These are phyloP conservation scores for Penicillium fuscoglaucum DNA, from an alignment of 2,329 filamentous ascomycete genomes.

Conservation along the genomic window DNA sequence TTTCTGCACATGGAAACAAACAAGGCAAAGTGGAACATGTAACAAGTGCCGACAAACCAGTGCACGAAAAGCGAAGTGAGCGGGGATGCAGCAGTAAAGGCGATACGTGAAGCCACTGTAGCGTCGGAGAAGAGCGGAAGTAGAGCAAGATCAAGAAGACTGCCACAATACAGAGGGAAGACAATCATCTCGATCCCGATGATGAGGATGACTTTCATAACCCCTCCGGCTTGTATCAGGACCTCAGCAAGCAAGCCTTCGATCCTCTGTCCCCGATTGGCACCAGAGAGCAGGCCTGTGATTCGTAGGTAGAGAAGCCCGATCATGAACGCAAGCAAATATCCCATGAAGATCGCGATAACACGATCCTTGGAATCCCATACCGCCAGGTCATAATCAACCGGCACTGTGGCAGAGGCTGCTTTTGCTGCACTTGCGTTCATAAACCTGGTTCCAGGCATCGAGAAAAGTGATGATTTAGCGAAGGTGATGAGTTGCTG, in stretches of 20 bases:
- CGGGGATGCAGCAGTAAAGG: slow-evolving; percentile 76
- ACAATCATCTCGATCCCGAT: slow-evolving; percentile 99
- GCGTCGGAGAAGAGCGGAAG: slow-evolving; percentile 84
- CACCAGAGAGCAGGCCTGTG: slow-evolving; percentile 66
- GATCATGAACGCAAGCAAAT: slow-evolving; percentile 70
- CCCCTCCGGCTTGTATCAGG: slow-evolving; percentile 89
- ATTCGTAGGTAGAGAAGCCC: slow-evolving; percentile 78
- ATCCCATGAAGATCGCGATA: slow-evolving; percentile 79
- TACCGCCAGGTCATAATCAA: slow-evolving; percentile 62
- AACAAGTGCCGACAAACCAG: slow-evolving; percentile 98
- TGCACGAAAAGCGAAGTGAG: slow-evolving; percentile 93
- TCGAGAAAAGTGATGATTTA: slow-evolving; percentile 24
- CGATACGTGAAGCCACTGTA: slow-evolving; percentile 71
- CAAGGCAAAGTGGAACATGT: slow-evolving; percentile 99
- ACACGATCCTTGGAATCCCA: slow-evolving; percentile 69
- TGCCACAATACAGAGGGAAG: slow-evolving; percentile 92
- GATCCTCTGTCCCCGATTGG: slow-evolving; percentile 54
- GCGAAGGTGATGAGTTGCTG: slow-evolving; percentile 26
- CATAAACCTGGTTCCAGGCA: slow-evolving; percentile 31
- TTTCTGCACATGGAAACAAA: slow-evolving; percentile 99
- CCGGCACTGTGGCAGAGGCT: slow-evolving; percentile 25
- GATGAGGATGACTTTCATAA: slow-evolving; percentile 96
- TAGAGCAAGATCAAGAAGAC: slow-evolving; percentile 83
- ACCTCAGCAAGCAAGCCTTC: slow-evolving; percentile 77
- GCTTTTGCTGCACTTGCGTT: slow-evolving; percentile 25